Evolutionary conservation across 768 basidiomycete genomes (phyloP).

Genomic region (Collybiopsis luxurians): DNA sequence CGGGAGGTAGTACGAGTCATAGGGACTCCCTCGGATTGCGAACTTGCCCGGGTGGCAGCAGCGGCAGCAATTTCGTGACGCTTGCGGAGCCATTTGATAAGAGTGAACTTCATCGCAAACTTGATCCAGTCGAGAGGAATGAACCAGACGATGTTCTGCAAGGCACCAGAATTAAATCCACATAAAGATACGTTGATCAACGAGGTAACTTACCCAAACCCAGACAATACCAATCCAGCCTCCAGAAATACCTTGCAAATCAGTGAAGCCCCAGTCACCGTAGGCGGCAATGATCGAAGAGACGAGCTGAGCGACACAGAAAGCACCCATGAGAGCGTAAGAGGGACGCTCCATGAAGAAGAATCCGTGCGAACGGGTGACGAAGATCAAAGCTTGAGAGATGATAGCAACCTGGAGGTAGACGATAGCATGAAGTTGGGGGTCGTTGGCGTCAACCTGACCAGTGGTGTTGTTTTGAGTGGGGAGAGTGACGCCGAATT

Average conservation of each 20-base stretch:
- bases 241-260: conserved; percentile 76
- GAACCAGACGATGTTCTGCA: conserved; percentile 94
- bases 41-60: conserved; percentile 34
- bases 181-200: not conserved
- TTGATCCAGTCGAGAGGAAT: conserved; percentile 93
- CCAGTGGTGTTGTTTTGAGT: no score
- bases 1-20: conserved; percentile 88
- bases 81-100: conserved; percentile 81
- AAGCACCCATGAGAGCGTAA: conserved; percentile 82
- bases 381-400: conserved; percentile 96
- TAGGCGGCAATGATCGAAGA: conserved; percentile 95
- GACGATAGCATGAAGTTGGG: conserved; percentile 82
- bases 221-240: conserved; percentile 98
- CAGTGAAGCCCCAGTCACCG: conserved; percentile 93
- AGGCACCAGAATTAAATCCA: conserved; percentile 12
- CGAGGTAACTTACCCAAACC: conserved; percentile 74
- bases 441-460: conserved; percentile 57
- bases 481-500: conserved; percentile 69
- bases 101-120: conserved; percentile 92
- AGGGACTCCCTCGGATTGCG: conserved; percentile 55
- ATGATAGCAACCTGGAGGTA: conserved; percentile 99
- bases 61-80: conserved; percentile 45
- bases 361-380: conserved; percentile 91
- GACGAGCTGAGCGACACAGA: conserved; percentile 90
- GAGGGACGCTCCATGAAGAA: conserved; percentile 98